Evolutionary conservation across 495 filamentous ascomycete species (phyloP).

Genomic region (Xylona heveae): DNA sequence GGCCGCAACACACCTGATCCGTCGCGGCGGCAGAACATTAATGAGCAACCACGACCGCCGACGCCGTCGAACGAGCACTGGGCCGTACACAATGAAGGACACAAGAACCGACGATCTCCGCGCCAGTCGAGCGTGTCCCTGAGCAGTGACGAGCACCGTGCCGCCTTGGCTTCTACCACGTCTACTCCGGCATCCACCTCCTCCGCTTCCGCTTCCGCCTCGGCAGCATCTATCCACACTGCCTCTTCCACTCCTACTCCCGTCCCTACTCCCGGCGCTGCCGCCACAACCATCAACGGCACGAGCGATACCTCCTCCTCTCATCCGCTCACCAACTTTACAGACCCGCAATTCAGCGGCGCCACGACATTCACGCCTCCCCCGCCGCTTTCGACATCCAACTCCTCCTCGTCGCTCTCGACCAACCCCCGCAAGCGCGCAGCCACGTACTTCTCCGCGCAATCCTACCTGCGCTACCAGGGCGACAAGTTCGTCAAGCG

Average conservation of each 20-base stretch:
- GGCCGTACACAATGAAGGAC: constrained; percentile 90
- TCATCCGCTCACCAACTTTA: too few species aligned
- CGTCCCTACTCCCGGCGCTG: constrained; percentile 5
- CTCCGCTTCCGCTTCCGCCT: too few species aligned
- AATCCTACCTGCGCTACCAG: constrained; percentile 97
- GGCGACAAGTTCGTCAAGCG: constrained; percentile 89
- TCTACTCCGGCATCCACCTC: constrained; percentile 70
- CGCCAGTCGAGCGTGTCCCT: constrained; percentile 16
- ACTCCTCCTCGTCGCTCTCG: constrained; percentile 8
- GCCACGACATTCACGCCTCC: constrained; percentile 18
- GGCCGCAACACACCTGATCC: constrained; percentile 82
- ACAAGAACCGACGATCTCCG: constrained; percentile 31
- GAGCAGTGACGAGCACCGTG: too few species aligned
- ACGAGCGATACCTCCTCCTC: too few species aligned
- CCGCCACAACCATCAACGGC: too few species aligned
- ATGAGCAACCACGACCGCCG: constrained; percentile 31
- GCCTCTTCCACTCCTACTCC: constrained; percentile 9
- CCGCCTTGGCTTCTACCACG: constrained; percentile 38
- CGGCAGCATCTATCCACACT: too few species aligned
- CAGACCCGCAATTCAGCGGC: constrained; percentile 65
- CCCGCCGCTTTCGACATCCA: constrained; percentile 6
- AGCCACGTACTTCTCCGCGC: constrained; percentile 86
- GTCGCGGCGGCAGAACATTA: constrained; percentile 56
- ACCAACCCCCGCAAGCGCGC: constrained; percentile 24
- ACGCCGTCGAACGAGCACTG: constrained; percentile 68